Evolutionary conservation across 1,284 basidiomycete genomes (phyloP).

Genomic region (Meira miltonrushii): DNA sequence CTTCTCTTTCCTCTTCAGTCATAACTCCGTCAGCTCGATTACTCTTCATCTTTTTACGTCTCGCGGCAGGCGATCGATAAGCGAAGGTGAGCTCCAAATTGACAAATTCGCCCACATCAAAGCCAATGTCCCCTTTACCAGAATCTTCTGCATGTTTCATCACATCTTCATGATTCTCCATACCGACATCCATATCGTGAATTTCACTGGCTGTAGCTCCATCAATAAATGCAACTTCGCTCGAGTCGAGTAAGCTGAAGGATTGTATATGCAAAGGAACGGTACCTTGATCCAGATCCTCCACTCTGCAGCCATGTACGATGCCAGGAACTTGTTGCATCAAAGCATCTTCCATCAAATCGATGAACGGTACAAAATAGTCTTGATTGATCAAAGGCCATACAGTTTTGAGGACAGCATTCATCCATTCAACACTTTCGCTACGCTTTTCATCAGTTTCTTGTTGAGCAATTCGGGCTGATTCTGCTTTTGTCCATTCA

Average conservation of each 20-base stretch:
- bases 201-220: slow-evolving; percentile 13
- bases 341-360: slow-evolving; percentile 46
- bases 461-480: background rate
- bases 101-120: slow-evolving; percentile 40
- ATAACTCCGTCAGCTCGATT: slow-evolving; percentile 14
- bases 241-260: slow-evolving; percentile 31
- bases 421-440: slow-evolving; percentile 47
- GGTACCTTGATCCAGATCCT: slow-evolving; percentile 44
- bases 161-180: slow-evolving; percentile 1
- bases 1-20: background rate
- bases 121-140: slow-evolving; percentile 15
- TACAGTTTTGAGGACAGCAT: slow-evolving; percentile 31
- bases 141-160: background rate
- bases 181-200: background rate
- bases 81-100: slow-evolving; percentile 41
- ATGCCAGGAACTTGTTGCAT: slow-evolving; percentile 47
- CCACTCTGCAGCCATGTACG: slow-evolving; percentile 41
- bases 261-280: slow-evolving; percentile 35
- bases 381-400: slow-evolving; percentile 46
- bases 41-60: slow-evolving; percentile 5
- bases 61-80: slow-evolving; percentile 27
- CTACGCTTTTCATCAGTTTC: background rate
- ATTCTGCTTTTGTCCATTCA: slow-evolving; percentile 1
- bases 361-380: slow-evolving; percentile 45
- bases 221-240: slow-evolving; percentile 24